phyloP scores from a whole-genome alignment of 805 yeast genomes.

The Kuraishia ogatae region DNA sequence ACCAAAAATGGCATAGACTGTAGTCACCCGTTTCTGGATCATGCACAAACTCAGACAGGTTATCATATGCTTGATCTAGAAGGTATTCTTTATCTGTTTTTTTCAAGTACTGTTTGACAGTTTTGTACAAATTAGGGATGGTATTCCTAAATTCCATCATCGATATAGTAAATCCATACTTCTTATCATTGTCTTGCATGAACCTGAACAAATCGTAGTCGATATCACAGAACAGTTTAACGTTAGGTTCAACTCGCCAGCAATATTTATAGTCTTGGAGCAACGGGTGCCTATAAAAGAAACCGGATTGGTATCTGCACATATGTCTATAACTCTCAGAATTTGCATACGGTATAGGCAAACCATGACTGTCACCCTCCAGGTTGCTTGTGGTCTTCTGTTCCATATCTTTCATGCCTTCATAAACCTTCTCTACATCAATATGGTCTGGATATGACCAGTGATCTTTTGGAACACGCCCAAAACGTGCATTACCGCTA shows the following conservation, averaged over 20 bases:
- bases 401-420: conserved; percentile 31
- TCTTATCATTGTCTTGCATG: conserved; percentile 45
- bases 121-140: conserved; percentile 33
- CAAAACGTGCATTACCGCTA: conserved; percentile 59
- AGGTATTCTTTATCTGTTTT: neutral
- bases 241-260: conserved; percentile 75
- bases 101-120: conserved; percentile 1
- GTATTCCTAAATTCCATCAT: conserved; percentile 56
- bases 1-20: conserved; percentile 78
- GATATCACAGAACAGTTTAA: conserved; percentile 51
- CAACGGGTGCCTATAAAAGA: conserved; percentile 51
- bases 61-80: neutral
- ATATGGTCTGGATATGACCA: conserved; percentile 67
- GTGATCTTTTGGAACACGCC: conserved; percentile 48
- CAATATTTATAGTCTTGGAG: conserved; percentile 55
- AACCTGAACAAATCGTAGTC: conserved; percentile 53
- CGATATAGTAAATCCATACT: conserved; percentile 61
- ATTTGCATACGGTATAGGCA: conserved; percentile 22
- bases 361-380: neutral
- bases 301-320: conserved; percentile 39
- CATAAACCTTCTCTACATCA: conserved; percentile 36
- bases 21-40: conserved; percentile 21
- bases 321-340: conserved; percentile 35
- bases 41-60: conserved; percentile 3
- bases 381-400: conserved; percentile 11